Base-by-base conservation (phyloP, 2,329 filamentous ascomycete genomes). In the Gnomoniopsis sp. region DNA sequence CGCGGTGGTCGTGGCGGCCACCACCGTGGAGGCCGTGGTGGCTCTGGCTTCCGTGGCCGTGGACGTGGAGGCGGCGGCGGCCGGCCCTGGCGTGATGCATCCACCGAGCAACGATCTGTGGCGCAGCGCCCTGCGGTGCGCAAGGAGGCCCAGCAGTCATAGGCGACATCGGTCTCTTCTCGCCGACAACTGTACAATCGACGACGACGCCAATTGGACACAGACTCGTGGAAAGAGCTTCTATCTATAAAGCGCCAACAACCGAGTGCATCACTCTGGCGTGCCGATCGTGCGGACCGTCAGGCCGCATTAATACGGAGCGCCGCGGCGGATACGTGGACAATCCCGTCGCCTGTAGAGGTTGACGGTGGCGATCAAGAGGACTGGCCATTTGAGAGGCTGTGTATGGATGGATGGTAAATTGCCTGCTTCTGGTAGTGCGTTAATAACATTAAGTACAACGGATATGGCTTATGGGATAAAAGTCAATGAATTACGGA, bases 1-100 rank as follows among this genome's bases (percentile, higher is more conserved):
- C 72, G 80, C 41, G 77, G 75, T 38, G 68, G 70, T 43, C 74
- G 80, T 62, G 78, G 78, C 47, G 76, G 80, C 51, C 73, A 74
- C 64, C 19, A 30, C 34, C 77, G 83, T 57, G 81, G 82, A 33
- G 77, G 83, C 61, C 79, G 80, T 57, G 79, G 79, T 41, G 78
- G 80, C 43, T 75, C 78, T 55, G 68, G 68, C 12, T 65, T 64
- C 57, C 68, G 70, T 54, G 68, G 71, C 22, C 71, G 71, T 55
- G 72, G 66, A 15, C 68, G 71, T 41, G 63, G 65, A 33, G 61
- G 66, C 23, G 67, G 71, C 38, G 62, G 64, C 43, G 61, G 66
- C 23, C 72, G 75, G 19, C 71, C 75, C 38, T 74, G 76, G 49
- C 71, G 64, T 51, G 59, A n/a, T n/a, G n/a, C n/a, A n/a, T n/a